These are phyloP conservation scores for Penicillium simplicissimum DNA, from an alignment of 495 filamentous ascomycete species.

Conservation along the genomic window DNA sequence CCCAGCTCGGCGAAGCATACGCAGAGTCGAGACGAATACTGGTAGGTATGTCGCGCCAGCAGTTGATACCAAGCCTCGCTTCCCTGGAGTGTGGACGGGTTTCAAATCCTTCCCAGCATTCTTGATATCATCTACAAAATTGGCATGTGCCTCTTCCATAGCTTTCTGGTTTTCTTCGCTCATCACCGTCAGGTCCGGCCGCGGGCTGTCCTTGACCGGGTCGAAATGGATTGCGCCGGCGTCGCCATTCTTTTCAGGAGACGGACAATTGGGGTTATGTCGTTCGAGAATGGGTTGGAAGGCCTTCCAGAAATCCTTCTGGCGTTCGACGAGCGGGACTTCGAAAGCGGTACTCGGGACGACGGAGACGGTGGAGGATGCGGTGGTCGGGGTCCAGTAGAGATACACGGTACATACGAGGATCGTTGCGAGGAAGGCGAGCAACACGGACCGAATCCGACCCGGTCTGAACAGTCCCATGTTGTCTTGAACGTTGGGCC, in stretches of 20 bases:
- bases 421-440: conserved; percentile 31
- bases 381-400: conserved; percentile 38
- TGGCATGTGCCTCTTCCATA: conserved; percentile 46
- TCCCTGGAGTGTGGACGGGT: conserved; percentile 45
- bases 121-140: conserved; percentile 42
- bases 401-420: conserved; percentile 42
- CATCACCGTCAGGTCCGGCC: conserved; percentile 39
- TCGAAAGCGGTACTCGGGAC: conserved; percentile 42
- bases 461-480: conserved; percentile 38
- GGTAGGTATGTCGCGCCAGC: conserved; percentile 49
- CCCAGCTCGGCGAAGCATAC: conserved; percentile 58
- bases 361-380: conserved; percentile 37
- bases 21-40: conserved; percentile 52
- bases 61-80: conserved; percentile 57
- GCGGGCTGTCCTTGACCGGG: conserved; percentile 29
- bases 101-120: conserved; percentile 30
- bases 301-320: conserved; percentile 43
- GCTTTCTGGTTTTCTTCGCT: conserved; percentile 32
- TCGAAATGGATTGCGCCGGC: conserved; percentile 33
- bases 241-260: conserved; percentile 30
- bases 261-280: conserved; percentile 34
- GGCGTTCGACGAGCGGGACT: conserved; percentile 39
- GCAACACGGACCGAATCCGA: conserved; percentile 34
- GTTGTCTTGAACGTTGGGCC: conserved; percentile 1
- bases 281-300: conserved; percentile 38